Base-by-base conservation (phyloP, 2,329 filamentous ascomycete genomes). In the Trichophyton verrucosum region DNA sequence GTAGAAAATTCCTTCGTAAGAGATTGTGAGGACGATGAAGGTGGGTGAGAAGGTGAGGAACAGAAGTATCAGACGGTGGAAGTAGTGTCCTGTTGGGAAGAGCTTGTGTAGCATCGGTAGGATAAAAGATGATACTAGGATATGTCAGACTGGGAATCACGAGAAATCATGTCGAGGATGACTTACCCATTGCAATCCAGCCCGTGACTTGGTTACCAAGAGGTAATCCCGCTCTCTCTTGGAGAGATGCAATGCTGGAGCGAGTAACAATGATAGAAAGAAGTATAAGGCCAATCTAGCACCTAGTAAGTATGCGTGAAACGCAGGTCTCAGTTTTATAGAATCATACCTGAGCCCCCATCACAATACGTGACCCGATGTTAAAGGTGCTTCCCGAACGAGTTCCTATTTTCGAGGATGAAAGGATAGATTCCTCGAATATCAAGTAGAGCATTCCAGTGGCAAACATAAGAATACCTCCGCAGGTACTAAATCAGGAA, bases 1-100 rank as follows among this genome's bases (percentile, higher is more conserved):
- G 74, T 97, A 99, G 73, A 99, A 99, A 1, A 99, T 80, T 0
- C 92, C 92, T 74, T 99, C 94, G 75, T 95, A 99, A 0, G 92
- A 96, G 67, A 97, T 96, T 6, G 91, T 95, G 58, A 99, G 83
- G 68, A 99, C 92, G 70, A 99, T 87, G 74, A 97, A 99, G 1
- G 88, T 87, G 0, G 94, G 94, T 0, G 92, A 88, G 71, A 95
- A 97, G 3, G 91, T 88, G 57, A 99, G 80, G 76, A 97, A 99
- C 60, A 96, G 85, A 67, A 95, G 83, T 66, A 91, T 81, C 3
- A 99, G 79, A 24, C 91, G 86, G 72, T 97, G 91, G 66, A 97
- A 82, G 73, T 97, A 96, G 75, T 96, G 86, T 66, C 80, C 87
- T 71, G 89, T 94, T 1, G 90, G 87, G 65, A 88, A 85, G 1